These are phyloP conservation scores for Gymnopus androsaceus DNA, from an alignment of 1,284 basidiomycete species.

Conservation along the genomic window DNA sequence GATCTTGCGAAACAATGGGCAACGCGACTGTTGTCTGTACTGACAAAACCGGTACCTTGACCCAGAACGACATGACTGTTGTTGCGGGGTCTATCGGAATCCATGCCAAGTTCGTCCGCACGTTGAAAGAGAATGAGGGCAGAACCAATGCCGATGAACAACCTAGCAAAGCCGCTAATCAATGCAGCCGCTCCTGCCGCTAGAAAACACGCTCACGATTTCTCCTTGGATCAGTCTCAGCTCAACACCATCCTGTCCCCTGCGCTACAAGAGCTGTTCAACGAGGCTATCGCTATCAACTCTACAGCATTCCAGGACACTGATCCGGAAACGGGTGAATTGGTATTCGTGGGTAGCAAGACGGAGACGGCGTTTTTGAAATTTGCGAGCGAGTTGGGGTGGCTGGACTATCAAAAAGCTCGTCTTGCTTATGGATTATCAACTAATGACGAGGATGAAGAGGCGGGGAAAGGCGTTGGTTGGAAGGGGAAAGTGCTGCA, in stretches of 20 bases:
- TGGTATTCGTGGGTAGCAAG: slow-evolving; percentile 89
- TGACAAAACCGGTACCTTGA: slow-evolving; percentile 93
- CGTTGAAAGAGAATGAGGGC: slow-evolving; percentile 72
- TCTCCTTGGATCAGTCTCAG: slow-evolving; percentile 79
- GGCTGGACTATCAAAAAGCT: slow-evolving; percentile 75
- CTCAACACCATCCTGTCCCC: slow-evolving; percentile 69
- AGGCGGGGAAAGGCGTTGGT: neutral
- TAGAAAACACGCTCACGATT: slow-evolving; percentile 64
- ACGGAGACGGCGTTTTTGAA: slow-evolving; percentile 93
- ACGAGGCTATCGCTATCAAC: slow-evolving; percentile 88
- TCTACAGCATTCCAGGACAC: slow-evolving; percentile 94
- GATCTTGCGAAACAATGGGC: slow-evolving; percentile 98
- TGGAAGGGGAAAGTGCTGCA: slow-evolving; percentile 67
- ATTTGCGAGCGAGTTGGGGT: slow-evolving; percentile 86
- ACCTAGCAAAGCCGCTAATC: slow-evolving; percentile 35
- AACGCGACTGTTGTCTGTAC: slow-evolving; percentile 97
- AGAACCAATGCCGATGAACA: slow-evolving; percentile 77
- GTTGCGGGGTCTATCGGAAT: slow-evolving; percentile 95
- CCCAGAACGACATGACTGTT: slow-evolving; percentile 93
- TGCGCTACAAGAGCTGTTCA: slow-evolving; percentile 72
- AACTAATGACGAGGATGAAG: neutral
- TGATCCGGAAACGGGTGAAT: slow-evolving; percentile 65
- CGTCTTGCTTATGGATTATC: slow-evolving; percentile 46
- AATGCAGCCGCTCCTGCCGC: slow-evolving; percentile 29
- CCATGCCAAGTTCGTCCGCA: slow-evolving; percentile 89